Conservation (phyloP, 139 green algal genomes). For the Edaphochlamys debaryana region DNA sequence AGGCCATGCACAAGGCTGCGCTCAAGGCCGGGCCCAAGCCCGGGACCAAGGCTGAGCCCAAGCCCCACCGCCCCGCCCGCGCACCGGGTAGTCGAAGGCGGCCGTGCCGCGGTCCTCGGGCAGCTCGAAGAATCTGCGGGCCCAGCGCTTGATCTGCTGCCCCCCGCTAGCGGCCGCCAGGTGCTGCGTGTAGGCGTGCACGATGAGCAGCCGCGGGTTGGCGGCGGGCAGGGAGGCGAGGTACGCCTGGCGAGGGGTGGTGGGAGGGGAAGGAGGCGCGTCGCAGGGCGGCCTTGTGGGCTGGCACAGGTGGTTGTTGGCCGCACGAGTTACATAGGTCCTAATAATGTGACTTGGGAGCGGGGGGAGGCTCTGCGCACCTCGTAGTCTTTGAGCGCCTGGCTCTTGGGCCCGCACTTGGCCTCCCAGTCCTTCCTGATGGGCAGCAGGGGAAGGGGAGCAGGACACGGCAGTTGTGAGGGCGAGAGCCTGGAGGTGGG, state of each 20-base stretch:
- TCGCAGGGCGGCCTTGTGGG: neutral
- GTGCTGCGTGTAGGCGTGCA: slow-evolving; percentile 35
- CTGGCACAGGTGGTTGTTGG: neutral
- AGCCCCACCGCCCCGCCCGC: neutral
- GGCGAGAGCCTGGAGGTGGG: neutral
- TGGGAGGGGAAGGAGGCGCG: neutral
- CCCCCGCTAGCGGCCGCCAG: neutral
- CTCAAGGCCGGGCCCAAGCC: too few relatives aligned
- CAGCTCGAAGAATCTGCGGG: neutral
- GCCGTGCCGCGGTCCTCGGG: slow-evolving; percentile 6
- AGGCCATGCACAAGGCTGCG: too few relatives aligned
- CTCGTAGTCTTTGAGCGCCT: neutral
- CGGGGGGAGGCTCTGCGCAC: neutral
- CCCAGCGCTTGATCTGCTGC: slow-evolving; percentile 1
- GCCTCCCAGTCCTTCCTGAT: neutral
- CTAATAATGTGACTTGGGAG: neutral
- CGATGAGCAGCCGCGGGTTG: slow-evolving; percentile 4
- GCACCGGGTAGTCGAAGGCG: slow-evolving; percentile 23
- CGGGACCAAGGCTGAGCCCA: too few relatives aligned
- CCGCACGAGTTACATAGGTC: too few relatives aligned
- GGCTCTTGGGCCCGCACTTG: neutral
- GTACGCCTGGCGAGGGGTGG: neutral
- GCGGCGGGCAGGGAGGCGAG: neutral
- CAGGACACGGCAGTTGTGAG: neutral
- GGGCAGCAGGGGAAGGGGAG: neutral